phyloP scores from a whole-genome alignment of 2,329 filamentous ascomycete species.

The Alternaria brassicae region DNA sequence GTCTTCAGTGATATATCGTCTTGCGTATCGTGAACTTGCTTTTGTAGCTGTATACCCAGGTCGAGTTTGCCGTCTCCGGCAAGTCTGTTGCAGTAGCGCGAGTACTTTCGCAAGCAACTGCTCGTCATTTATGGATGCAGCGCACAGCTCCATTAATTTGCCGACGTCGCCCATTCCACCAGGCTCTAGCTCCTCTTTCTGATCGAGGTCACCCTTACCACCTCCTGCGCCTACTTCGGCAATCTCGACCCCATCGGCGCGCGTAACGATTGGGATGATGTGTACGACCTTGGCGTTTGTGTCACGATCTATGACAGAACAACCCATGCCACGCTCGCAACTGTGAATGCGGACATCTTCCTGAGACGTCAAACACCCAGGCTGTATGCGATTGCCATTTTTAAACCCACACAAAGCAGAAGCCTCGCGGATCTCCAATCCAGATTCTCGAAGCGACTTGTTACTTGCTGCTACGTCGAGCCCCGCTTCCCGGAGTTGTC shows the following conservation, averaged over 20 bases:
- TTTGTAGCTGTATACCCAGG: conserved; percentile 37
- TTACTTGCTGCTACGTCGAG: conserved; percentile 45
- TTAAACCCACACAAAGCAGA: conserved; percentile 74
- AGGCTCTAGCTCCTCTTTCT: conserved; percentile 70
- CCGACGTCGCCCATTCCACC: conserved; percentile 57
- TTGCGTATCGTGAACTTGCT: conserved; percentile 28
- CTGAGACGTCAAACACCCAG: conserved; percentile 74
- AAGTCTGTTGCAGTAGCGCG: conserved; percentile 42
- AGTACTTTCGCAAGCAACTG: conserved; percentile 46
- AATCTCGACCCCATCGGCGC: conserved; percentile 68
- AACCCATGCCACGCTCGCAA: conserved; percentile 77
- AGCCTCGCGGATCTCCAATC: conserved; percentile 62
- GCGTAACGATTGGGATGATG: conserved; percentile 79
- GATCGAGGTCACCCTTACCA: conserved; percentile 76
- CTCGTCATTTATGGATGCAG: conserved; percentile 47
- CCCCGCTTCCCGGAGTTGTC: conserved; percentile 41
- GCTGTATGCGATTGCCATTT: conserved; percentile 73
- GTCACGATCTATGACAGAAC: conserved; percentile 59
- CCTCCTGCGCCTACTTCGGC: conserved; percentile 80
- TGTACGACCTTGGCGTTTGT: conserved; percentile 65
- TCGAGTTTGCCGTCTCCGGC: conserved; percentile 29
- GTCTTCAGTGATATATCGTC: conserved; percentile 41
- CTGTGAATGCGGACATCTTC: conserved; percentile 76
- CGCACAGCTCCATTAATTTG: conserved; percentile 62
- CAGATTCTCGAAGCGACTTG: conserved; percentile 37